Base-by-base conservation (phyloP, 2,329 filamentous ascomycete genomes). In the Fusarium xylarioides region DNA sequence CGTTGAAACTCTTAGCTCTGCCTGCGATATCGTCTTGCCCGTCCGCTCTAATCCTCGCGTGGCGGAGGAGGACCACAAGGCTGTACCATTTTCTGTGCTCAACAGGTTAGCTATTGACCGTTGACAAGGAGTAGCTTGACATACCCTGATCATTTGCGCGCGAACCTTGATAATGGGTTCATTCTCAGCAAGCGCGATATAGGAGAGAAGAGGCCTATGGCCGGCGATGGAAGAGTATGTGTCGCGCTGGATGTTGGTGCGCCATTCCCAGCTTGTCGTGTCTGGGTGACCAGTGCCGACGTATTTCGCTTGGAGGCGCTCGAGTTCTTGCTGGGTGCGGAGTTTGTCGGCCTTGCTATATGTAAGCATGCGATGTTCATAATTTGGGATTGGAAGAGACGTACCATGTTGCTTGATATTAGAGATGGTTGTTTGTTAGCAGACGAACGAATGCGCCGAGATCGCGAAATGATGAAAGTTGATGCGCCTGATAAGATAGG, bases 221-320 rank as follows among this genome's bases (percentile, higher is more conserved):
- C 96, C 96, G 73, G 96, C 89, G 78, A 97, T 95, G 71, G 91
- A 95, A 26, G 95, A 90, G 81, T 95, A 95, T 28, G 92, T 97
- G 85, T 99, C 96, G 81, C 96, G 95, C 80, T 95, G 90, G 80
- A 98, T 95, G 85, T 98, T 99, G 68, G 93, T 95, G 56, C 92
- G 92, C 95, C 95, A 99, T 85, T 99, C 96, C 91, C 96, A 96
- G 82, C 94, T 97, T 32, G 95, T 97, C 19, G 95, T 98, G 85
- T 99, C 96, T 47, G 95, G 94, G 83, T 98, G 95, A 30, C 96
- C 96, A 8, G 96, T 98, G 76, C 96, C 96, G 79, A 99, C 89
- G 86, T 96, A 98, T 79, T 97, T 97, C 79, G 95, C 92, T 84
- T 99, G 96, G 23, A 98, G 93, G 74, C 95, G 92, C 84, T 99